Percentiles rank a stretch among this genome's conserved stretches.
These are phyloP conservation scores for Pittosporum tobira DNA, from an alignment of 129 eudicot genomes.

Conservation along the genomic window DNA sequence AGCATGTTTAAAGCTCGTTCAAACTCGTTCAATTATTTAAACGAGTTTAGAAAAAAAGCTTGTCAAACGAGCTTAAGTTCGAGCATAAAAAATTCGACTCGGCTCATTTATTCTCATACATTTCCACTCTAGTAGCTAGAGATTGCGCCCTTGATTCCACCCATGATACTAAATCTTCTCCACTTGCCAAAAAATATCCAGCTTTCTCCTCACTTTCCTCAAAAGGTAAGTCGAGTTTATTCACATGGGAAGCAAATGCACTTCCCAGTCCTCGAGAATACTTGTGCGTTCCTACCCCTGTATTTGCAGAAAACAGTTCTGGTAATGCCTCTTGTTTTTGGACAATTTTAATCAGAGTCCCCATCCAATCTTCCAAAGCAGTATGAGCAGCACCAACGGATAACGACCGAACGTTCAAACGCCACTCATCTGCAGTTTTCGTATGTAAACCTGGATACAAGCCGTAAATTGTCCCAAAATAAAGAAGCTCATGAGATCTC, in stretches of 20 bases:
- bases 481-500: slow-evolving; percentile 55
- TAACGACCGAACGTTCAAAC: slow-evolving; percentile 44
- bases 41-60: too few species aligned
- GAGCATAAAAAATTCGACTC: too few species aligned
- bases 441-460: slow-evolving; percentile 50
- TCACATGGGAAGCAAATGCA: slow-evolving; percentile 43
- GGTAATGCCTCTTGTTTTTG: slow-evolving; percentile 37
- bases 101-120: too few species aligned
- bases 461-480: slow-evolving; percentile 33
- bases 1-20: too few species aligned
- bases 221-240: slow-evolving; percentile 44
- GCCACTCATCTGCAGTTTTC: slow-evolving; percentile 49
- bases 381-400: slow-evolving; percentile 62
- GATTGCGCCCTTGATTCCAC: slow-evolving; percentile 22
- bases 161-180: slow-evolving; percentile 49
- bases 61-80: too few species aligned
- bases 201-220: slow-evolving; percentile 34
- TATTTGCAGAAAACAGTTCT: slow-evolving; percentile 33
- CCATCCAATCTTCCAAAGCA: slow-evolving; percentile 63
- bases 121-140: slow-evolving; percentile 11
- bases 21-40: too few species aligned
- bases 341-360: slow-evolving; percentile 24
- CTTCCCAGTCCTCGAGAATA: slow-evolving; percentile 43
- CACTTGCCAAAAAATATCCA: slow-evolving; percentile 36
- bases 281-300: slow-evolving; percentile 54